Percentiles rank a stretch among this genome's conserved stretches.
phyloP scores from a whole-genome alignment of 176 grass and related monocot genomes.

The Pontederia crassipes region DNA sequence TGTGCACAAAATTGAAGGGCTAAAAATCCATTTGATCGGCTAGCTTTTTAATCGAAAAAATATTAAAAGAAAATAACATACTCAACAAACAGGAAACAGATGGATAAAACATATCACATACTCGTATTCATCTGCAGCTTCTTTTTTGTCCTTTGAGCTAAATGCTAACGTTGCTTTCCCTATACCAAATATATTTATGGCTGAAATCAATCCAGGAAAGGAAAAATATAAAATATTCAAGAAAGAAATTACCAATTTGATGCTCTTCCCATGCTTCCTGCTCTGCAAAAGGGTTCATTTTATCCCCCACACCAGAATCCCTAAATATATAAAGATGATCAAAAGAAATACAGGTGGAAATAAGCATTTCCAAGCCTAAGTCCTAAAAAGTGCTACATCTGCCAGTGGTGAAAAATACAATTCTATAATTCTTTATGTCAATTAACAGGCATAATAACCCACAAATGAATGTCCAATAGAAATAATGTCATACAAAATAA shows the following conservation, averaged over 20 bases:
- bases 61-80: not conserved
- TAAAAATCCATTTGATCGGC: no score
- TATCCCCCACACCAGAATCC: constrained; percentile 67
- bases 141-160: constrained; percentile 74
- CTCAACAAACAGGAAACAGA: constrained; percentile 10
- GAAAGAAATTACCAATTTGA: constrained; percentile 57
- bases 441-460: no score
- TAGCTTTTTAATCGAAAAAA: not conserved
- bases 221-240: not conserved
- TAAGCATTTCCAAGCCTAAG: no score
- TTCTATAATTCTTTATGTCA: no score
- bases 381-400: no score
- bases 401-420: no score
- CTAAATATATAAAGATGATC: no score
- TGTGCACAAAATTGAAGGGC: no score
- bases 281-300: constrained; percentile 99
- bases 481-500: no score
- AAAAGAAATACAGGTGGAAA: no score
- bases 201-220: not conserved
- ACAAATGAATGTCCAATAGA: no score
- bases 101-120: constrained; percentile 26
- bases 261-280: constrained; percentile 97
- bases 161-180: constrained; percentile 67
- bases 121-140: constrained; percentile 53
- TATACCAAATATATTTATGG: constrained; percentile 29